These are phyloP conservation scores for Talaromyces sp. DNA, from an alignment of 2,329 filamentous ascomycete genomes.

Conservation along the genomic window DNA sequence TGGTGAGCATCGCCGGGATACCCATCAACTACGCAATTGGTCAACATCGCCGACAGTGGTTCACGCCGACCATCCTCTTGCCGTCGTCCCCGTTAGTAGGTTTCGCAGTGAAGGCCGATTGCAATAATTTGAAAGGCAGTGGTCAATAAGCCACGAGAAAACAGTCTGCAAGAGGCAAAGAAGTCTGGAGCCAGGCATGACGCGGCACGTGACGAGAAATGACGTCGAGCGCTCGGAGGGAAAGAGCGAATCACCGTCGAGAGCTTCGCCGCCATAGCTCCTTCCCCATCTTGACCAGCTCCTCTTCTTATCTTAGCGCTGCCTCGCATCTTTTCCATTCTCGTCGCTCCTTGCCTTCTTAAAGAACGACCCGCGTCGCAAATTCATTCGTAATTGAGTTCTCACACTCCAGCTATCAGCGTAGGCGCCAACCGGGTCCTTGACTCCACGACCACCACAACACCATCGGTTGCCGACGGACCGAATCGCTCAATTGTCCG, in stretches of 20 bases:
- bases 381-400: not conserved
- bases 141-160: not conserved
- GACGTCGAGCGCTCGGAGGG: constrained; percentile 8
- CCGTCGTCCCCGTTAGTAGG: not conserved
- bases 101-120: not conserved
- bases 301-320: not conserved
- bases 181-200: not conserved
- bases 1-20: not conserved
- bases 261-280: not conserved
- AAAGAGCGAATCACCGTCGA: constrained; percentile 6
- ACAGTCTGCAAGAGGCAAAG: not conserved
- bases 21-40: not conserved
- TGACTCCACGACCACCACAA: not conserved
- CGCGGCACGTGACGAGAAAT: constrained; percentile 8
- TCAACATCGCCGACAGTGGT: not conserved
- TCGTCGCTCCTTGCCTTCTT: not conserved
- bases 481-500: not conserved
- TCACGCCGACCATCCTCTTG: not conserved
- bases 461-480: not conserved
- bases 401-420: not conserved
- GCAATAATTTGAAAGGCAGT: not conserved
- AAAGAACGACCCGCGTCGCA: not conserved
- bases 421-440: not conserved
- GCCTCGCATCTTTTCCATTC: not conserved
- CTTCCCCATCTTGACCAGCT: not conserved